These are phyloP conservation scores for Phoenix roebelenii DNA, from an alignment of 176 grass and related monocot genomes.

Conservation along the genomic window DNA sequence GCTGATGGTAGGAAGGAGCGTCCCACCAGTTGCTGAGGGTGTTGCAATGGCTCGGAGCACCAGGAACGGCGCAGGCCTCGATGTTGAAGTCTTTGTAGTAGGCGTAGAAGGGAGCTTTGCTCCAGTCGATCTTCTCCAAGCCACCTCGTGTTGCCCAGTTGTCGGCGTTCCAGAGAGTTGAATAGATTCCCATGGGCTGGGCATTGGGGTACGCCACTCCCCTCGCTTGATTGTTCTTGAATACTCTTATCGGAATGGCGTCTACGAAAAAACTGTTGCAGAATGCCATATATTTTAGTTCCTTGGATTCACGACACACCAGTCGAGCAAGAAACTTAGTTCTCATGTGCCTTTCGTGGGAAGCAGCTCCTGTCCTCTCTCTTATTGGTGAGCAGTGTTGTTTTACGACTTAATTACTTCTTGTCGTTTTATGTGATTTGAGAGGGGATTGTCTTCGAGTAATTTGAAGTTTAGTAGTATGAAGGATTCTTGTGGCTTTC, in stretches of 20 bases:
- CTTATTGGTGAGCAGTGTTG: too few relatives aligned
- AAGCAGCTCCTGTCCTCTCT: too few relatives aligned
- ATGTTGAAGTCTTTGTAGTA: constrained; percentile 30
- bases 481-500: too few relatives aligned
- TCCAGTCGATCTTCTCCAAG: constrained; percentile 20
- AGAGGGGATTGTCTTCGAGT: too few relatives aligned
- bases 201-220: constrained; percentile 14
- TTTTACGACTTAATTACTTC: too few relatives aligned
- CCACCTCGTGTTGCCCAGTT: constrained; percentile 22
- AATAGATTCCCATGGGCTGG: constrained; percentile 20
- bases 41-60: neutral
- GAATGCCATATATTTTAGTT: neutral
- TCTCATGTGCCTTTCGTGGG: neutral
- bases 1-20: constrained; percentile 10
- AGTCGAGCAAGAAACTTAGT: neutral
- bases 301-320: neutral
- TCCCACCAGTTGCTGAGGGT: constrained; percentile 12
- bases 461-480: too few relatives aligned
- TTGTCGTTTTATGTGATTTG: too few relatives aligned
- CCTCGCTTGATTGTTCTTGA: constrained; percentile 16
- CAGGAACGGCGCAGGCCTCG: constrained; percentile 2
- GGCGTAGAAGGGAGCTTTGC: constrained; percentile 10
- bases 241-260: constrained; percentile 15
- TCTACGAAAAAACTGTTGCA: constrained; percentile 15
- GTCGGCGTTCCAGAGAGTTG: constrained; percentile 20